A percentile compares a stretch with the other conserved stretches of the same genome.
These are phyloP conservation scores for Dioszegia hungarica DNA, from an alignment of 768 basidiomycete species.

Conservation along the genomic window DNA sequence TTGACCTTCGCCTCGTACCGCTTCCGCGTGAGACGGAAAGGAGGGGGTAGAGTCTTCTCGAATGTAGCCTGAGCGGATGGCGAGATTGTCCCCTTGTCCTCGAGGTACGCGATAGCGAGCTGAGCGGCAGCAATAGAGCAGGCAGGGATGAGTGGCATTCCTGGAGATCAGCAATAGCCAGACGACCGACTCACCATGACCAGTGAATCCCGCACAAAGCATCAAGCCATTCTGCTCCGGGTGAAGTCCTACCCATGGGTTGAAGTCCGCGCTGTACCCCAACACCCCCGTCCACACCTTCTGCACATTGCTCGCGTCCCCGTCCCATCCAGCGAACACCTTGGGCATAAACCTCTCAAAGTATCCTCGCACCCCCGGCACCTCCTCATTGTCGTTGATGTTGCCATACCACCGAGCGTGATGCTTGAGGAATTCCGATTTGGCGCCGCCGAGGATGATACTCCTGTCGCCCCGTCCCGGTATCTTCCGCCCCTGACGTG, in stretches of 20 bases:
- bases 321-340: slow-evolving; percentile 24
- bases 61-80: slow-evolving; percentile 4
- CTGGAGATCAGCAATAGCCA: slow-evolving; percentile 6
- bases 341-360: slow-evolving; percentile 30
- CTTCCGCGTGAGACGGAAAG: slow-evolving; percentile 22
- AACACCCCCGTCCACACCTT: slow-evolving; percentile 35
- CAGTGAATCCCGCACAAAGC: slow-evolving; percentile 34
- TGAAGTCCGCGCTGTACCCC: slow-evolving; percentile 29
- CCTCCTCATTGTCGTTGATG: slow-evolving; percentile 24
- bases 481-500: slow-evolving; percentile 28
- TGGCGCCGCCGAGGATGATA: slow-evolving; percentile 35
- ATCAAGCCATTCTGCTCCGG: slow-evolving; percentile 24
- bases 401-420: slow-evolving; percentile 27
- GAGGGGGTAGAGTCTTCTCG: slow-evolving; percentile 15
- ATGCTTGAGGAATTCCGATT: slow-evolving; percentile 16
- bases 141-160: slow-evolving; percentile 33
- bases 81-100: not conserved
- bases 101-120: slow-evolving; percentile 2
- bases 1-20: slow-evolving; percentile 18
- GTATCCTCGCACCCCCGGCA: slow-evolving; percentile 23
- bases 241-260: slow-evolving; percentile 25
- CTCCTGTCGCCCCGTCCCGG: slow-evolving; percentile 27
- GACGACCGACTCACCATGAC: slow-evolving; percentile 24
- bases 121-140: slow-evolving; percentile 18
- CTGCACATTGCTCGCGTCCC: slow-evolving; percentile 27